Evolutionary conservation across 2,329 filamentous ascomycete species (phyloP).

Genomic region (Cyanodermella asteris): DNA sequence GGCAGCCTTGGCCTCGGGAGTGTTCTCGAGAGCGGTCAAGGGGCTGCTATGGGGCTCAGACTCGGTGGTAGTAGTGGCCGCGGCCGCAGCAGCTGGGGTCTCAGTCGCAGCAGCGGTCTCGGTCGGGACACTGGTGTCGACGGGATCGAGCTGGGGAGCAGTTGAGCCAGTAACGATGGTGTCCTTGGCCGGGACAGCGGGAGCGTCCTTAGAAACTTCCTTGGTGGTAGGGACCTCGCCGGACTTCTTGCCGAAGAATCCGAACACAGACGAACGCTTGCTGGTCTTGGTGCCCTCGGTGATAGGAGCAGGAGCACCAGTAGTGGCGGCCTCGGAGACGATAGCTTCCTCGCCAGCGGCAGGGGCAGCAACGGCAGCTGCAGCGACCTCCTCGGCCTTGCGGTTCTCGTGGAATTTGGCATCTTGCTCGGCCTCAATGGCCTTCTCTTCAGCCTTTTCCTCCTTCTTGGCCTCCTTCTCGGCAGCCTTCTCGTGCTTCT

Average conservation of each 20-base stretch:
- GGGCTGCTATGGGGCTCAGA: no score
- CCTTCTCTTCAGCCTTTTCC: constrained; percentile 9
- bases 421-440: not conserved
- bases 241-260: constrained; percentile 58
- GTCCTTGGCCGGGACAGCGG: constrained; percentile 26
- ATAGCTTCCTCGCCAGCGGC: no score
- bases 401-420: not conserved
- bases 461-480: constrained; percentile 11
- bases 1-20: constrained; percentile 2
- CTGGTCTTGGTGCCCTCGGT: constrained; percentile 47
- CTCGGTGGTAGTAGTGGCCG: constrained; percentile 14
- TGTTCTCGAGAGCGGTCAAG: no score
- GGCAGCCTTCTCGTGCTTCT: constrained; percentile 16
- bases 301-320: no score
- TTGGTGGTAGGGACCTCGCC: constrained; percentile 22
- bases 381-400: no score
- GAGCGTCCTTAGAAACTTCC: constrained; percentile 23
- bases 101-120: constrained; percentile 18
- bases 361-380: no score
- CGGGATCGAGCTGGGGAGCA: constrained; percentile 25
- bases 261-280: constrained; percentile 76
- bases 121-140: constrained; percentile 17
- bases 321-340: no score
- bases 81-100: constrained; percentile 11
- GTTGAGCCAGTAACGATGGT: constrained; percentile 23